phyloP scores from a whole-genome alignment of 75 land plant species.

The Isoetes taiwanensis region DNA sequence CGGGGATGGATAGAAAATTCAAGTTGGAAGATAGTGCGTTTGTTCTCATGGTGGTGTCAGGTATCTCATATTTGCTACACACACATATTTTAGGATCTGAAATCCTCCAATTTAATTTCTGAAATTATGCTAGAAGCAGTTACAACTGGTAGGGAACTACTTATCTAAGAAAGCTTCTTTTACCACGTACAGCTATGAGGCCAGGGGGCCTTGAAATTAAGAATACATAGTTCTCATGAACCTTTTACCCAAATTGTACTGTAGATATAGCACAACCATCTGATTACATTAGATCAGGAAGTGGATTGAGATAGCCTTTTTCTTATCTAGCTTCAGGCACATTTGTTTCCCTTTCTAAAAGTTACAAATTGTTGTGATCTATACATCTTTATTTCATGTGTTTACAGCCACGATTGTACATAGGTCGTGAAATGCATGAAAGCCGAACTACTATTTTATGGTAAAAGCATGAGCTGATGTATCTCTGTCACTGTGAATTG shows the following conservation, averaged over 20 bases:
- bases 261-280: not conserved
- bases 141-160: not conserved
- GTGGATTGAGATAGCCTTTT: not conserved
- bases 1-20: conserved; percentile 4
- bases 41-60: not conserved
- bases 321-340: not conserved
- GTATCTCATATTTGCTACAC: not conserved
- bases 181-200: not conserved
- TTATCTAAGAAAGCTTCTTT: not conserved
- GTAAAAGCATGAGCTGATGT: not conserved
- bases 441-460: not conserved
- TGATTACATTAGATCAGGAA: not conserved
- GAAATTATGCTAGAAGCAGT: not conserved
- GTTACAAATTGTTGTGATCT: not conserved
- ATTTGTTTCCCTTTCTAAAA: not conserved
- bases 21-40: not conserved
- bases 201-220: not conserved
- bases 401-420: not conserved
- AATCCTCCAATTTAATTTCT: not conserved
- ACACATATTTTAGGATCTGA: not conserved
- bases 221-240: not conserved
- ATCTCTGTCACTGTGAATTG: not conserved
- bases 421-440: conserved; percentile 3
- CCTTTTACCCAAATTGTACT: not conserved
- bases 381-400: not conserved